Evolutionary conservation across 2,329 filamentous ascomycete genomes (phyloP), one percentile per base, ranked within the genome.

Genomic region (Dichotomopilus funicola): DNA sequence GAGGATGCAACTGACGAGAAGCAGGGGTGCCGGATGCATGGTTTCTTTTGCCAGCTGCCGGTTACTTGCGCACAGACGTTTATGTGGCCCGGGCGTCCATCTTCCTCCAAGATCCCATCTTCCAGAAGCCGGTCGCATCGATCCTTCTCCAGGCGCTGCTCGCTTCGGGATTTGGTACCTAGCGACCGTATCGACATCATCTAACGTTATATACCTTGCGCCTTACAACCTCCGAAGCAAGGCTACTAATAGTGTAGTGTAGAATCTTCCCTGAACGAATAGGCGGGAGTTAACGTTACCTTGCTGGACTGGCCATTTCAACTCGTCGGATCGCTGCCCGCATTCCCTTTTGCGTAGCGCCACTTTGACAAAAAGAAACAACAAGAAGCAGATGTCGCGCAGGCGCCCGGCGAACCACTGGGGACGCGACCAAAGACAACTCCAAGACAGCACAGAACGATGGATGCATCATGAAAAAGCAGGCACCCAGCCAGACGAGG

Each of bases 61-160:
- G 19, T 27, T 27, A 12, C 36, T 12, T 38, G 2, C 8, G 36
- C 36, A 38, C 34, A 11, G 43, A 31, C 27, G 8, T 19, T 31
- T 11, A 31, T 45, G 53, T 56, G 60, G 61, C 49, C 60, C 57
- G 42, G 53, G 56, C 59, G 51, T 27, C 19, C 19, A 27, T 59
- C 57, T 53, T 43, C 35, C 42, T 51, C 50, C 54, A 48, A 57
- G 57, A 54, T 59, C 58, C 49, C 58, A 48, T 43, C 53, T 63
- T 63, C 61, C 59, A 63, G 61, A 62, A 63, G 56, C 55, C 38
- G 49, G 56, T 54, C 45, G 40, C 40, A 49, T 45, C 51, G 45
- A 44, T 43, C 49, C 36, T 52, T 51, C 34, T 27, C 43, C 49
- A 19, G 19, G 45, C 40, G 31, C 42, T 31, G 43, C 34, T 11